Percentiles rank a stretch among this genome's conserved stretches.
These are phyloP conservation scores for Furcasterigmium sp. DNA, from an alignment of 2,329 filamentous ascomycete species.

Conservation along the genomic window DNA sequence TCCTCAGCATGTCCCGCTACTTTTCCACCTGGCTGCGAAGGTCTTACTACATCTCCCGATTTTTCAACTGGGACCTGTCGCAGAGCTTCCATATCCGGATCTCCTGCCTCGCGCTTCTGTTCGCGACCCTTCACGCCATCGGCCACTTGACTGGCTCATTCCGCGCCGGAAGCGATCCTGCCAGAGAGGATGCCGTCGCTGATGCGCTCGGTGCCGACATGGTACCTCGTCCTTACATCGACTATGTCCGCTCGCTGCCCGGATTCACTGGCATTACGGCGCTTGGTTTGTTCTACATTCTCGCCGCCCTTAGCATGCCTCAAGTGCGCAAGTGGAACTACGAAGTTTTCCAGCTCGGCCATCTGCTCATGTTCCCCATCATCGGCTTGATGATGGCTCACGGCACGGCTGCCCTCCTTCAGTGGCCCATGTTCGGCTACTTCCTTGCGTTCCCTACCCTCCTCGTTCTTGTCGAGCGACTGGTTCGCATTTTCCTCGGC, in stretches of 20 bases:
- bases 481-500: slow-evolving; percentile 36
- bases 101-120: slow-evolving; percentile 40
- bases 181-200: slow-evolving; percentile 38
- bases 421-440: slow-evolving; percentile 52
- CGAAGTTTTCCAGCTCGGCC: slow-evolving; percentile 51
- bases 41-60: slow-evolving; percentile 45
- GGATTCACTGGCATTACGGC: slow-evolving; percentile 46
- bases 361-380: slow-evolving; percentile 54
- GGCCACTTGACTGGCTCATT: slow-evolving; percentile 50
- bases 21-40: slow-evolving; percentile 46
- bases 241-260: slow-evolving; percentile 40
- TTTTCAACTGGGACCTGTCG: slow-evolving; percentile 52
- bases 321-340: slow-evolving; percentile 45
- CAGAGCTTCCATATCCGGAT: slow-evolving; percentile 53
- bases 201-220: slow-evolving; percentile 35
- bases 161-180: slow-evolving; percentile 38
- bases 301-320: slow-evolving; percentile 44
- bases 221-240: slow-evolving; percentile 36
- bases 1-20: slow-evolving; percentile 53
- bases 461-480: slow-evolving; percentile 42
- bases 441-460: slow-evolving; percentile 49
- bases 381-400: slow-evolving; percentile 51
- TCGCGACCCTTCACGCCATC: slow-evolving; percentile 48
- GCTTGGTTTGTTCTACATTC: slow-evolving; percentile 42
- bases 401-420: slow-evolving; percentile 42